These are phyloP conservation scores for Dothiorella sarmentorum DNA, from an alignment of 2,329 filamentous ascomycete species.

Conservation along the genomic window DNA sequence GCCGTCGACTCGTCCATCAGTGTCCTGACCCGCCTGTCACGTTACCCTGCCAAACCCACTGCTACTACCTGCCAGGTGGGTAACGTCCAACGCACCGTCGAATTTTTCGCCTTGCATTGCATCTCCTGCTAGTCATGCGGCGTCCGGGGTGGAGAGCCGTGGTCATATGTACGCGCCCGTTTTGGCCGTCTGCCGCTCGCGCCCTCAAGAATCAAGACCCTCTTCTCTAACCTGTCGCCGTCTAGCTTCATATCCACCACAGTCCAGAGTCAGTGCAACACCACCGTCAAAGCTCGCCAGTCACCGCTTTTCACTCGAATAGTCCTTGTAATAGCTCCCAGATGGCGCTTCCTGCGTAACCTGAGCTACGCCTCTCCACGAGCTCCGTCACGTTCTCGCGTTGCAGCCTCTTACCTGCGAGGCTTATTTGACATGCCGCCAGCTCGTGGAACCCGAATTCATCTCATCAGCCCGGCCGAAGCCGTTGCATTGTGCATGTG, in stretches of 20 bases:
- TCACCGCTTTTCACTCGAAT: too few relatives aligned
- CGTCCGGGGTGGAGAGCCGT: slow-evolving; percentile 10
- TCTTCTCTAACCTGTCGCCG: background rate
- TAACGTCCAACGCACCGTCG: background rate
- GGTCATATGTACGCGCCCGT: background rate
- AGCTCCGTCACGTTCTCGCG: slow-evolving; percentile 8
- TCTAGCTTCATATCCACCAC: background rate
- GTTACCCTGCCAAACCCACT: background rate
- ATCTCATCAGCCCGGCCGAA: background rate
- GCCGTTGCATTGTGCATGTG: background rate
- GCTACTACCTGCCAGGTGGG: background rate
- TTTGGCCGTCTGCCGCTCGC: slow-evolving; percentile 5
- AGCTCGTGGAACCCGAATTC: background rate
- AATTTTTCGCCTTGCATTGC: background rate
- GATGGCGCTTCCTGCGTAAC: too few relatives aligned
- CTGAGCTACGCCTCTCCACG: background rate
- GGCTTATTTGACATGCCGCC: background rate
- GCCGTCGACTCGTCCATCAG: background rate
- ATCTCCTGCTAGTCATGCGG: background rate
- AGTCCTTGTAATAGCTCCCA: too few relatives aligned
- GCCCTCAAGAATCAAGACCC: background rate
- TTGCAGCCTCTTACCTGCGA: background rate
- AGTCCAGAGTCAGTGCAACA: slow-evolving; percentile 1
- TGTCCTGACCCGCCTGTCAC: slow-evolving; percentile 5
- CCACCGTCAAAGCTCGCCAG: too few relatives aligned